These are phyloP conservation scores for Russula dissimulans DNA, from an alignment of 768 basidiomycete genomes.

Conservation along the genomic window DNA sequence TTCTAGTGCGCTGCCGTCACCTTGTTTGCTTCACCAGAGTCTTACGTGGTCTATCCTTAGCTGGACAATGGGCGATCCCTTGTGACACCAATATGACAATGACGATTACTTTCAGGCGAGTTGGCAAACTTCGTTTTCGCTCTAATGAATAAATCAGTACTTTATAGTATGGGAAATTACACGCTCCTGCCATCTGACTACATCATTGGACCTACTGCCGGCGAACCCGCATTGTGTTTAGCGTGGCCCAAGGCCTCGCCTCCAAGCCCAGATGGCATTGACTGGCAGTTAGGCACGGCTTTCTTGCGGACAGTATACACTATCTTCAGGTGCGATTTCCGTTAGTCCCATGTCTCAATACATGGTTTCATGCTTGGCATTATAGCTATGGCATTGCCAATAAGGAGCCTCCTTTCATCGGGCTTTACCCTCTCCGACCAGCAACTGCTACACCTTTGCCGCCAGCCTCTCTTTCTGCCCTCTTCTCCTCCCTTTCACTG, in stretches of 20 bases:
- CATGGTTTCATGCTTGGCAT: not conserved
- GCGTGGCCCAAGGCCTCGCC: constrained; percentile 63
- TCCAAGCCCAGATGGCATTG: constrained; percentile 64
- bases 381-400: constrained; percentile 62
- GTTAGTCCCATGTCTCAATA: not conserved
- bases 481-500: constrained; percentile 52
- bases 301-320: constrained; percentile 74
- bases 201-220: constrained; percentile 58
- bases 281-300: constrained; percentile 70
- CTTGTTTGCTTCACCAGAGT: not conserved
- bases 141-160: not conserved
- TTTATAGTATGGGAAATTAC: constrained; percentile 39
- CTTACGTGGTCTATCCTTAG: constrained; percentile 22
- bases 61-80: constrained; percentile 69
- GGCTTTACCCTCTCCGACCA: constrained; percentile 49
- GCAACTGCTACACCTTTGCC: constrained; percentile 35
- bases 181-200: constrained; percentile 68
- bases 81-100: constrained; percentile 52
- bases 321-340: constrained; percentile 50
- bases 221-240: constrained; percentile 58
- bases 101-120: constrained; percentile 63
- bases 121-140: not conserved
- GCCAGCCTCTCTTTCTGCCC: constrained; percentile 35
- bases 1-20: constrained; percentile 30
- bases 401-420: constrained; percentile 69